A percentile compares a stretch with the other conserved stretches of the same genome.
Conservation (phyloP, 164 flowering plant genomes). For the Echeveria elegans region DNA sequence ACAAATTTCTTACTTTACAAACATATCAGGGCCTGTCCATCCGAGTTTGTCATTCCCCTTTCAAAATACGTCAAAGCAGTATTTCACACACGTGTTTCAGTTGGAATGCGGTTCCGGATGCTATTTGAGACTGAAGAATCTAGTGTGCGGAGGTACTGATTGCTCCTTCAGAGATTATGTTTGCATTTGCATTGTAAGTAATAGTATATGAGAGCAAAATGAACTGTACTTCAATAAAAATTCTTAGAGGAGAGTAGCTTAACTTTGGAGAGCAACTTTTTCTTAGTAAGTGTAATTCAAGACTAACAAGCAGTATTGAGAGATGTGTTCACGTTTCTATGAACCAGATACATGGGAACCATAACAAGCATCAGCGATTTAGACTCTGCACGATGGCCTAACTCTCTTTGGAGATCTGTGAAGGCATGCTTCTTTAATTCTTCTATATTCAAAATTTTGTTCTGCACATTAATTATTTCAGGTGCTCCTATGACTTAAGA, state of each 20-base stretch:
- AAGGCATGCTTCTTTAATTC: constrained; percentile 47
- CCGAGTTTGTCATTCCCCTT: constrained; percentile 84
- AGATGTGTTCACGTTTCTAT: not conserved
- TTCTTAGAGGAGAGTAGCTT: too few species aligned
- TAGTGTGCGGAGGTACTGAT: constrained; percentile 69
- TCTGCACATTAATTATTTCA: not conserved
- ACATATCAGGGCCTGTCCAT: constrained; percentile 72
- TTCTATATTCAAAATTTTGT: not conserved
- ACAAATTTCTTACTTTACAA: constrained; percentile 8
- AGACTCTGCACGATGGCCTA: constrained; percentile 80
- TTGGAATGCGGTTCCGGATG: constrained; percentile 92
- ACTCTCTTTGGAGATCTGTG: constrained; percentile 89
- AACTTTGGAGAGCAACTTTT: too few species aligned
- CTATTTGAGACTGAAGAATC: constrained; percentile 90
- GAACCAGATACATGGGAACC: constrained; percentile 81
- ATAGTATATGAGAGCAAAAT: too few species aligned
- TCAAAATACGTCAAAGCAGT: constrained; percentile 73
- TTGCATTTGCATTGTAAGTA: not conserved
- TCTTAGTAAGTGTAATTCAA: too few species aligned
- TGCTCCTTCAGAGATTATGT: not conserved
- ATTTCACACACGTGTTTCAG: constrained; percentile 78
- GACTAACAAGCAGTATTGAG: too few species aligned
- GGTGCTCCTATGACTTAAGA: not conserved
- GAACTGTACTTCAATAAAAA: too few species aligned
- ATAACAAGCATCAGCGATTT: constrained; percentile 77